Percentiles rank a stretch among this genome's conserved stretches.
Evolutionary conservation across 1,139 yeast genomes (phyloP).

Genomic region (Geotrichum cucujoidarum): DNA sequence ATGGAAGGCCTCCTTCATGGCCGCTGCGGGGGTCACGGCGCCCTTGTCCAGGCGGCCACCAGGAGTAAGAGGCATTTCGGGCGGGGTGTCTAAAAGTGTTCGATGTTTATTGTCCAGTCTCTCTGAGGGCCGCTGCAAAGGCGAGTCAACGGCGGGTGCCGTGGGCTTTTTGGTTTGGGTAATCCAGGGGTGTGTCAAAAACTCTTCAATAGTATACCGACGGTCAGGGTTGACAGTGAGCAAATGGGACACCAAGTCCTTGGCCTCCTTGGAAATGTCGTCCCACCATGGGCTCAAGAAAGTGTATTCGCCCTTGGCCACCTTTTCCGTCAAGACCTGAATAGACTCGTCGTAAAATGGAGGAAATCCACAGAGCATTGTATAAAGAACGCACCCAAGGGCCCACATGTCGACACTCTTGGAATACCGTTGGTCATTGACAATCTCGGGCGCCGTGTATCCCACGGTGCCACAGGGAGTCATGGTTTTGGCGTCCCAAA

Average conservation of each 20-base stretch:
- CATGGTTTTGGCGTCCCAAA: slow-evolving; percentile 62
- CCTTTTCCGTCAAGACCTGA: slow-evolving; percentile 71
- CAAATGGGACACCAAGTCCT: slow-evolving; percentile 66
- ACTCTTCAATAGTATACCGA: slow-evolving; percentile 73
- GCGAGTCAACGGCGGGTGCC: slow-evolving; percentile 14
- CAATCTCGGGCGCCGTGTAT: slow-evolving; percentile 92
- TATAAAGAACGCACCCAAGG: slow-evolving; percentile 85
- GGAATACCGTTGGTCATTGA: slow-evolving; percentile 76
- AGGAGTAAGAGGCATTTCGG: neutral
- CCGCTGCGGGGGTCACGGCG: slow-evolving; percentile 81
- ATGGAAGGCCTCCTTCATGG: slow-evolving; percentile 91
- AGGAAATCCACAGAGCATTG: slow-evolving; percentile 89
- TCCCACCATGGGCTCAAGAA: slow-evolving; percentile 97
- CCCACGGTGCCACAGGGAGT: slow-evolving; percentile 92
- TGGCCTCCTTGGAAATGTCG: slow-evolving; percentile 76
- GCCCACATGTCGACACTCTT: slow-evolving; percentile 97
- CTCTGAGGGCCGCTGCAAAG: slow-evolving; percentile 1
- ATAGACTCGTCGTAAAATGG: slow-evolving; percentile 91
- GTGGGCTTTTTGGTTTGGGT: slow-evolving; percentile 32
- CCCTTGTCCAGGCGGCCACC: slow-evolving; percentile 18
- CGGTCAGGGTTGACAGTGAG: slow-evolving; percentile 76
- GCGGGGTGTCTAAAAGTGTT: slow-evolving; percentile 8
- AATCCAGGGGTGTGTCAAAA: slow-evolving; percentile 85
- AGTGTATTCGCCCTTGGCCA: slow-evolving; percentile 77
- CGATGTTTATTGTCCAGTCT: neutral